phyloP scores from a whole-genome alignment of 1,284 basidiomycete genomes.

The Coniferiporia weirii region DNA sequence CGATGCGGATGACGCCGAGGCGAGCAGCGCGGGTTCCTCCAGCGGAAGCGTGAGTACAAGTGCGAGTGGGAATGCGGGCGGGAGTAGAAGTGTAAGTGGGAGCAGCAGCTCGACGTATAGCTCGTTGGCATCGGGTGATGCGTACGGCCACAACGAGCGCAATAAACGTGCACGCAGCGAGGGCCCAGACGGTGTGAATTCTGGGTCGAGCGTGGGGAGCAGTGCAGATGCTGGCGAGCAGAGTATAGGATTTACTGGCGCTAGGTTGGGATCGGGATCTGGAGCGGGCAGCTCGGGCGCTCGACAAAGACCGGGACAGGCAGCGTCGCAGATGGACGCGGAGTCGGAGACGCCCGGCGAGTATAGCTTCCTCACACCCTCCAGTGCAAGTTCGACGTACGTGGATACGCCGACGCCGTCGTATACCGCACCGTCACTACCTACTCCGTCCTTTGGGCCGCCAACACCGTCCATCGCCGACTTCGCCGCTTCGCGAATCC shows the following conservation, averaged over 20 bases:
- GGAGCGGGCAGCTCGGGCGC: background rate
- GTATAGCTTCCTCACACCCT: background rate
- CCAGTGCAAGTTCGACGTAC: background rate
- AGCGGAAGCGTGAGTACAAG: constrained; percentile 1
- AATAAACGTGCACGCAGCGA: constrained; percentile 19
- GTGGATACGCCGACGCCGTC: background rate
- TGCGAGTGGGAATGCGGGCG: background rate
- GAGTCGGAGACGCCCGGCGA: background rate
- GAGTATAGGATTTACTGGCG: background rate
- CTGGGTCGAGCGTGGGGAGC: background rate
- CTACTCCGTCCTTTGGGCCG: background rate
- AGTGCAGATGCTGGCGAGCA: background rate
- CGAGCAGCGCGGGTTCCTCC: background rate
- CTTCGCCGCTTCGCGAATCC: constrained; percentile 5
- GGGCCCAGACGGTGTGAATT: constrained; percentile 8
- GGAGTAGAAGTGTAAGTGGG: constrained; percentile 1
- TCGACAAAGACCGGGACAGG: background rate
- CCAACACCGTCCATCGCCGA: constrained; percentile 11
- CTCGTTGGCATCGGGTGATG: background rate
- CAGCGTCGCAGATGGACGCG: background rate
- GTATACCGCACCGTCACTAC: background rate
- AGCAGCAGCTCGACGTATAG: constrained; percentile 3
- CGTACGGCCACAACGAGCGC: constrained; percentile 9
- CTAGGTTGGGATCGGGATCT: background rate
- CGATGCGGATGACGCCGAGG: constrained; percentile 7